Conservation (phyloP, 2,329 filamentous ascomycete genomes). For the Pseudocercospora cruenta region DNA sequence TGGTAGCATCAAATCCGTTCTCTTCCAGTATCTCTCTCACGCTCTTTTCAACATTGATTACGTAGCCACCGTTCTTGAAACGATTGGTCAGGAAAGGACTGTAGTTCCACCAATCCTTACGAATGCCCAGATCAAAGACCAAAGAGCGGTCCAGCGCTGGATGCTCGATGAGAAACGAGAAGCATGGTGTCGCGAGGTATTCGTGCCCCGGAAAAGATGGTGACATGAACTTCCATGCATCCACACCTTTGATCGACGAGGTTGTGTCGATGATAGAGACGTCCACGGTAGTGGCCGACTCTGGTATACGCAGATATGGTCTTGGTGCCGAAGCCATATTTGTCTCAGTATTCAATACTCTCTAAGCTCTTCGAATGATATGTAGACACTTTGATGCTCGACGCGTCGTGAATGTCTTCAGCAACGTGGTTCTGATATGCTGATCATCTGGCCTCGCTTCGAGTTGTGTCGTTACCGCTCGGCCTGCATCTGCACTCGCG, state of each 20-base stretch:
- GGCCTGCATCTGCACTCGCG: no score
- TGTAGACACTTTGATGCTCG: no score
- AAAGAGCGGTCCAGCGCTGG: conserved; percentile 4
- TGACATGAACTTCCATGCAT: conserved; percentile 35
- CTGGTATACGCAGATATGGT: conserved; percentile 37
- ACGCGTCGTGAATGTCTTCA: no score
- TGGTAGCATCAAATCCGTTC: conserved; percentile 1
- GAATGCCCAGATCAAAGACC: conserved; percentile 51
- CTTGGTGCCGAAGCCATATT: conserved; percentile 22
- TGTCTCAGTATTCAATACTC: no score
- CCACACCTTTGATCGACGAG: conserved; percentile 20
- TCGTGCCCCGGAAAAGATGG: conserved; percentile 42
- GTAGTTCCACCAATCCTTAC: conserved; percentile 43
- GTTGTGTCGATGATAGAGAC: conserved; percentile 39
- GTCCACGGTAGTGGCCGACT: conserved; percentile 34
- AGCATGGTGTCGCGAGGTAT: conserved; percentile 42
- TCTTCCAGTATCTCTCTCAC: conserved; percentile 23
- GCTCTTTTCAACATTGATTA: conserved; percentile 42
- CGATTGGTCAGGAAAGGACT: conserved; percentile 11
- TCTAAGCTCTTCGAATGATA: no score
- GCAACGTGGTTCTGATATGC: no score
- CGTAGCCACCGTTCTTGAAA: conserved; percentile 29
- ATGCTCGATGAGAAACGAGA: conserved; percentile 55
- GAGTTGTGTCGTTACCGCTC: no score
- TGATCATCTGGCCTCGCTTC: no score